Percentiles rank a stretch among this genome's conserved stretches.
phyloP scores from a whole-genome alignment of 2,329 filamentous ascomycete species.

The Botryotinia convoluta region DNA sequence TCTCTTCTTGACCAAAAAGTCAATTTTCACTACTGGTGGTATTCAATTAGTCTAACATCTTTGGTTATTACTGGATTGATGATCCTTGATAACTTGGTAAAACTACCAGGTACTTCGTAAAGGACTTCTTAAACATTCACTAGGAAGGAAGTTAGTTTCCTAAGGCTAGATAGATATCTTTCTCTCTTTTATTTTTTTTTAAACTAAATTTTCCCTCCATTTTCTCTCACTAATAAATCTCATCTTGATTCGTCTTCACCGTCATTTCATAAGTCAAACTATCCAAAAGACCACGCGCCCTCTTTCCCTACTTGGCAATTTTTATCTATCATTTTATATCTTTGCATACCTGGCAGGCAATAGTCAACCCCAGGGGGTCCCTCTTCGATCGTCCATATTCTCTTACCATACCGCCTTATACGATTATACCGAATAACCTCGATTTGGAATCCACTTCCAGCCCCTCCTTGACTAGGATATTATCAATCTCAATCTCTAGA shows the following conservation, averaged over 20 bases:
- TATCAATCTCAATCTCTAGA: neutral
- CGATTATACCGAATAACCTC: neutral
- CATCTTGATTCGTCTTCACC: conserved; percentile 8
- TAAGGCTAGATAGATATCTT: neutral
- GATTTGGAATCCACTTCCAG: conserved; percentile 15
- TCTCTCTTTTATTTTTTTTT: neutral
- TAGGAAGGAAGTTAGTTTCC: neutral
- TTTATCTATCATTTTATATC: conserved; percentile 2
- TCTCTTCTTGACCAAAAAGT: neutral
- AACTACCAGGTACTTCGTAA: neutral
- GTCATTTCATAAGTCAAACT: conserved; percentile 4
- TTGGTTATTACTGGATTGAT: neutral
- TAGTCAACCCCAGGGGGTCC: neutral
- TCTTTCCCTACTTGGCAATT: conserved; percentile 13
- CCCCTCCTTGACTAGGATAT: conserved; percentile 17
- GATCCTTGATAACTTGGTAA: neutral
- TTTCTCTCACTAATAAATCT: neutral
- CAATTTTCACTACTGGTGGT: neutral
- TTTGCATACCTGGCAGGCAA: neutral
- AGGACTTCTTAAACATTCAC: neutral
- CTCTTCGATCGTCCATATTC: neutral
- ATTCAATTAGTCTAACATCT: neutral
- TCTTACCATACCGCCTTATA: conserved; percentile 10
- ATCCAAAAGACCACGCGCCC: neutral
- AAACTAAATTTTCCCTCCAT: neutral